A percentile compares a stretch with the other conserved stretches of the same genome.
These are phyloP conservation scores for Rhodamnia rubescens DNA, from an alignment of 345 rosid species.

Conservation along the genomic window DNA sequence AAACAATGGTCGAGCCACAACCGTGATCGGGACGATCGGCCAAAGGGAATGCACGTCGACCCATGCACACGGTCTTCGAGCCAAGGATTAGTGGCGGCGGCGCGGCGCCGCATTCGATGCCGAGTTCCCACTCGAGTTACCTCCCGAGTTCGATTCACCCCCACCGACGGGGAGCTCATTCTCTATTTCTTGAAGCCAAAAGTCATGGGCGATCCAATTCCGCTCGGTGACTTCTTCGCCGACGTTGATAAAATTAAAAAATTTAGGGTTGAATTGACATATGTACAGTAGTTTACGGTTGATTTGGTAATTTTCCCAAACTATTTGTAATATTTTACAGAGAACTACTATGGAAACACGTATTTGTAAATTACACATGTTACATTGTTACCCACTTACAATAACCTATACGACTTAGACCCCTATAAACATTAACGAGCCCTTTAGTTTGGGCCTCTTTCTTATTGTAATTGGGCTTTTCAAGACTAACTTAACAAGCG, in stretches of 20 bases:
- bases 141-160: not conserved
- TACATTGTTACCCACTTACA: too few relatives aligned
- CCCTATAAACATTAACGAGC: not conserved
- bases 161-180: not conserved
- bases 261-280: too few relatives aligned
- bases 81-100: not conserved
- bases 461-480: not conserved
- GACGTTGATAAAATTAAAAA: too few relatives aligned
- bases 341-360: too few relatives aligned
- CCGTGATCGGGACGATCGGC: not conserved
- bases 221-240: not conserved
- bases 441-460: not conserved
- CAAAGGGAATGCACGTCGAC: not conserved
- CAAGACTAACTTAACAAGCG: not conserved
- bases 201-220: not conserved
- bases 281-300: too few relatives aligned
- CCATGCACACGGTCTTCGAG: not conserved
- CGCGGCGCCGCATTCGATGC: not conserved
- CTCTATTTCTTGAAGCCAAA: not conserved
- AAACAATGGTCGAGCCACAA: not conserved
- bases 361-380: too few relatives aligned
- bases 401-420: too few relatives aligned
- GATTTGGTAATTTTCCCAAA: too few relatives aligned
- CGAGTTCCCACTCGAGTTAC: not conserved
- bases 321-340: too few relatives aligned